Evolutionary conservation across 805 yeast genomes (phyloP).

Genomic region (Lipomyces orientalis): DNA sequence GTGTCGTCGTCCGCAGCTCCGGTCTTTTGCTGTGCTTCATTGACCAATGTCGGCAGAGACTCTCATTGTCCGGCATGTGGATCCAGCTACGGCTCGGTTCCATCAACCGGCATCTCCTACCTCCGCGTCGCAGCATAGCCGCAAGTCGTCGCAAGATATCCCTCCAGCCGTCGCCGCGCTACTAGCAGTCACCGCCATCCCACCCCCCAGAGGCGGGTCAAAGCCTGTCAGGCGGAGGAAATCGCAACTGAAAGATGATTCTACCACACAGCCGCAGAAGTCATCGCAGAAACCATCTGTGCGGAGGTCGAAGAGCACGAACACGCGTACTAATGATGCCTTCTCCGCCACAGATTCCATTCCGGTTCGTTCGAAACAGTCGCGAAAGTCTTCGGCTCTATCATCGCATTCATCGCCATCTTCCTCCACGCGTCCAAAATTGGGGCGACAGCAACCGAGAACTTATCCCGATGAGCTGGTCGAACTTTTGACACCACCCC

Average conservation of each 20-base stretch:
- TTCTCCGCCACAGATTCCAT: not conserved
- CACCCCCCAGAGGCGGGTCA: constrained; percentile 21
- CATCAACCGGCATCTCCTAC: not conserved
- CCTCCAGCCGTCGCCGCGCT: constrained; percentile 38
- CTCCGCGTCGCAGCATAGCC: constrained; percentile 1
- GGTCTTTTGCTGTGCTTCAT: not conserved
- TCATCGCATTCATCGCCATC: constrained; percentile 14
- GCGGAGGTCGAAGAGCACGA: not conserved
- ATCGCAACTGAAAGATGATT: not conserved
- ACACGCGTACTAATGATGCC: not conserved
- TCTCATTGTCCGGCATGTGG: constrained; percentile 23
- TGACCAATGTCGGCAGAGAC: constrained; percentile 23
- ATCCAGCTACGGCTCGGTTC: constrained; percentile 1
- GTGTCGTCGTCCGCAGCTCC: not conserved
- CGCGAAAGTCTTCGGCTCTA: not conserved
- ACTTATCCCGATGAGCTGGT: constrained; percentile 24
- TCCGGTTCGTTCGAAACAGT: not conserved
- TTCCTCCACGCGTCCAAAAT: not conserved
- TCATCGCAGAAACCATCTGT: not conserved
- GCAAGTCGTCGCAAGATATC: constrained; percentile 13
- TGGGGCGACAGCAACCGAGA: constrained; percentile 2
- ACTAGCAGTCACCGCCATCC: constrained; percentile 38
- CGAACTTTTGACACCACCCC: constrained; percentile 32
- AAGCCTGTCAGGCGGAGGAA: not conserved
- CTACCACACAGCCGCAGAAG: not conserved